These are phyloP conservation scores for Saksenaea oblongispora DNA, from an alignment of 371 early-diverging fungal genomes.

Conservation along the genomic window DNA sequence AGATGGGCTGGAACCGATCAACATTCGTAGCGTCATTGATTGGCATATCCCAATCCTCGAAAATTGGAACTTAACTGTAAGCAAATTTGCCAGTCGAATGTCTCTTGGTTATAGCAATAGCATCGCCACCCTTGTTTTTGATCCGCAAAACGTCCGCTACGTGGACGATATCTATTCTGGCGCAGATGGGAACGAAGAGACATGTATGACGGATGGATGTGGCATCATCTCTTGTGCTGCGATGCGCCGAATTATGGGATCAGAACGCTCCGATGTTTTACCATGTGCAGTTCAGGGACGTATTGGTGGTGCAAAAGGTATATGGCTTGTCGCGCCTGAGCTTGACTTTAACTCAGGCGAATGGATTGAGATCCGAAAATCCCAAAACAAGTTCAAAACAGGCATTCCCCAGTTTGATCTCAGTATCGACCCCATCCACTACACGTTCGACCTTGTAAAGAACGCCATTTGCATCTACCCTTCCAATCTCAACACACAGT, in stretches of 20 bases:
- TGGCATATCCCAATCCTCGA: constrained; percentile 49
- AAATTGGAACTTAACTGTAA: constrained; percentile 41
- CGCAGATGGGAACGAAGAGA: constrained; percentile 12
- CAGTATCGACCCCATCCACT: constrained; percentile 33
- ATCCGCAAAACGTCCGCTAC: constrained; percentile 32
- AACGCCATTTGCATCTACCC: constrained; percentile 37
- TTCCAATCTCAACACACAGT: constrained; percentile 46
- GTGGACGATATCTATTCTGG: constrained; percentile 34
- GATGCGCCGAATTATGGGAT: constrained; percentile 43
- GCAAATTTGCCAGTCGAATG: constrained; percentile 49
- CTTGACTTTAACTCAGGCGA: constrained; percentile 31
- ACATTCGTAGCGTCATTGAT: constrained; percentile 40
- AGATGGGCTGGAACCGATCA: constrained; percentile 21
- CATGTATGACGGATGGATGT: constrained; percentile 55
- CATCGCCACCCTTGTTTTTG: constrained; percentile 36
- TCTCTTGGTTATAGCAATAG: constrained; percentile 51
- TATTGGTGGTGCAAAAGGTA: constrained; percentile 54
- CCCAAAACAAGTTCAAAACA: constrained; percentile 49
- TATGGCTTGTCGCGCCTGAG: constrained; percentile 45
- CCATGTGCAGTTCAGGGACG: constrained; percentile 54
- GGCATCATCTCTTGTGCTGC: constrained; percentile 49
- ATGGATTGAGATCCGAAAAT: constrained; percentile 42
- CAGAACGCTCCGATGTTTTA: constrained; percentile 29
- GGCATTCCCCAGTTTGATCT: constrained; percentile 29
- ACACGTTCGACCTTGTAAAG: constrained; percentile 48